phyloP scores from a whole-genome alignment of 2,329 filamentous ascomycete species.

The Cordyceps tenuipes region DNA sequence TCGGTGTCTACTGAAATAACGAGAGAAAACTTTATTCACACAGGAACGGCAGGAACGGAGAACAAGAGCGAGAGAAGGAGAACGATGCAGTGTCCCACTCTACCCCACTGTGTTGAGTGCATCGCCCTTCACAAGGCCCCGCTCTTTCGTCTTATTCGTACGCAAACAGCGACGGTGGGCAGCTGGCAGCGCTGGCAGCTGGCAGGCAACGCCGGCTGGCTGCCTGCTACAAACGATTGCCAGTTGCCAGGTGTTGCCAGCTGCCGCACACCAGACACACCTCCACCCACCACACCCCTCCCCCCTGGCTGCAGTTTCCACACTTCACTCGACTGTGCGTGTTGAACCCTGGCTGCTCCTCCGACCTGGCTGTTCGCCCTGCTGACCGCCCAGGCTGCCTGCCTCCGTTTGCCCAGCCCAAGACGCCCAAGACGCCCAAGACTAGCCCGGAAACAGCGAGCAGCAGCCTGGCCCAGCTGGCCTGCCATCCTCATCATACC shows the following conservation, averaged over 20 bases:
- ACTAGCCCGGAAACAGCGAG: background rate
- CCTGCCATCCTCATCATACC: background rate
- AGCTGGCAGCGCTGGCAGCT: background rate
- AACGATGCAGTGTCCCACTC: background rate
- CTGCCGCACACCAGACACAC: background rate
- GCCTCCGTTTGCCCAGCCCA: background rate
- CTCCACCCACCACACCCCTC: background rate
- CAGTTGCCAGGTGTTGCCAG: background rate
- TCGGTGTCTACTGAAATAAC: background rate
- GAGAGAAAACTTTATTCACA: background rate
- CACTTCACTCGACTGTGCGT: background rate
- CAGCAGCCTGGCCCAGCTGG: background rate
- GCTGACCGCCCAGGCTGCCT: background rate
- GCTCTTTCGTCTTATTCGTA: background rate
- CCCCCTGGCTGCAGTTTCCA: constrained; percentile 1
- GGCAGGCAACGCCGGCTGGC: background rate
- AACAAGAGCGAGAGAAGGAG: background rate
- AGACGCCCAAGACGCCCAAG: background rate
- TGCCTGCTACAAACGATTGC: background rate
- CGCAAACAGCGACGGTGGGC: background rate
- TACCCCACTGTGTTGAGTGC: background rate
- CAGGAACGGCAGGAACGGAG: background rate
- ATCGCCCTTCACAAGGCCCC: background rate
- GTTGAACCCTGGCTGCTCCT: background rate
- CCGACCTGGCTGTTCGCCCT: background rate